These are phyloP conservation scores for Angomonas deanei DNA, from an alignment of 208 protist genomes.

Conservation along the genomic window DNA sequence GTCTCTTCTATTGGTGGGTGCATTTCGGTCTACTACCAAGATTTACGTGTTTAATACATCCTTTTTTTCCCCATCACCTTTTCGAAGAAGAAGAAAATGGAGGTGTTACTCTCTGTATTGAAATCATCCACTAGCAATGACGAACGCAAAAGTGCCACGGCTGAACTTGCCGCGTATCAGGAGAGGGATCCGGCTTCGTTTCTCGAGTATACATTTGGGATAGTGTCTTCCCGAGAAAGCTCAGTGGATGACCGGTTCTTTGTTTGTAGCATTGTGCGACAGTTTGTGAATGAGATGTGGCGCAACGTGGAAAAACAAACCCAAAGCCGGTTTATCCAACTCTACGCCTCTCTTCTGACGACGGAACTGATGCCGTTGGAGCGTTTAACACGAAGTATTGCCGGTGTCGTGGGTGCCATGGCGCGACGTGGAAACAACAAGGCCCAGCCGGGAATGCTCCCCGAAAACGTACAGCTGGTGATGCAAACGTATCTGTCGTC, in stretches of 20 bases:
- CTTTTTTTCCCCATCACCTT: constrained; percentile 3
- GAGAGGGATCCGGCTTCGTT: constrained; percentile 48
- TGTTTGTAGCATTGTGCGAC: constrained; percentile 35
- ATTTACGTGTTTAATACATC: too few species aligned
- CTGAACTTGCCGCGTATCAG: constrained; percentile 53
- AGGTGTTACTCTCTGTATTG: constrained; percentile 12
- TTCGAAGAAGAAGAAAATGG: neutral
- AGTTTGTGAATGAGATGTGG: constrained; percentile 74
- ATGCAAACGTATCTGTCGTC: constrained; percentile 21
- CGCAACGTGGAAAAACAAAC: constrained; percentile 16
- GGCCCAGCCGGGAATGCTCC: constrained; percentile 23
- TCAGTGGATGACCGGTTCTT: constrained; percentile 56
- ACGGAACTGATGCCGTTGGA: constrained; percentile 17
- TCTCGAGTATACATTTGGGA: constrained; percentile 47
- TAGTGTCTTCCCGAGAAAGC: constrained; percentile 24
- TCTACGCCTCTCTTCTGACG: constrained; percentile 38
- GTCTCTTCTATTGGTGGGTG: neutral
- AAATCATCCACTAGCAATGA: constrained; percentile 41
- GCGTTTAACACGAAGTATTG: constrained; percentile 54
- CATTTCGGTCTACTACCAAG: too few species aligned
- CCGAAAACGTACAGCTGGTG: constrained; percentile 27
- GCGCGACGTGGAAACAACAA: constrained; percentile 22
- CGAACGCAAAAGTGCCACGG: constrained; percentile 37
- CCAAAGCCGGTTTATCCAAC: constrained; percentile 28
- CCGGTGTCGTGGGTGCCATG: constrained; percentile 52